Base-by-base conservation (phyloP, 148 eudicot species). In the Oxyria digyna region DNA sequence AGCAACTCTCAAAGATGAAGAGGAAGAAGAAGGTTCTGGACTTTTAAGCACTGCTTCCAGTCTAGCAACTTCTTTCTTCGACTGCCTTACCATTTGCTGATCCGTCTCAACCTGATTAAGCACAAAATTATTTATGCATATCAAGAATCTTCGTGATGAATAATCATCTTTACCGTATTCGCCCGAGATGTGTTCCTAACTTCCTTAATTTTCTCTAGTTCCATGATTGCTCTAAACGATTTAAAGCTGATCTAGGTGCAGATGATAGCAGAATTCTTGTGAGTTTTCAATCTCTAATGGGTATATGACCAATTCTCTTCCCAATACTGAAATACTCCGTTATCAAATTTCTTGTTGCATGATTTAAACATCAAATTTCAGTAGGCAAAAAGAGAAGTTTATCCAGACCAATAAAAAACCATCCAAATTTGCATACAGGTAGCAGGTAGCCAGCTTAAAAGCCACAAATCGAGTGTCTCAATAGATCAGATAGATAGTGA, bases 241-340 rank as follows among this genome's bases (percentile, higher is more conserved):
- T 94, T 62, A 90, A 62, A 72, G 98, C 98, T 62, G 98, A 96
- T 77, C 98, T 94, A 74, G 21, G 98, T 94, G 80, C 98, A 94
- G 54, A 94, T 84, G 18, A 94, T 94, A 38, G 98, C 98, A 48
- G 97, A 72, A 94, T 94, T 63, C 98, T 83, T 1, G 98, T 90
- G 70, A 94, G 92, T 73, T 94, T 94, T 59, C 97, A 94, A 77
- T 94, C 95, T 79, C 98, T 83, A 62, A 86, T 90, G 57, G 98
- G 98, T 76, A 94, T 86, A 62, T 90, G 98, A 37, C 84, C 81
- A 62, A 76, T 84, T 74, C 78, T 87, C 81, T 82, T 90, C 65
- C 90, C 98, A 68, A 84, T 83, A 69, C 98, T 93, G 86, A 71
- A 78, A 71, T 40, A 8, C 67, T 66, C 65, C 40, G 33, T 29